Evolutionary conservation across 352 stramenopile species (phyloP).

Genomic region (Pythium aquatile): DNA sequence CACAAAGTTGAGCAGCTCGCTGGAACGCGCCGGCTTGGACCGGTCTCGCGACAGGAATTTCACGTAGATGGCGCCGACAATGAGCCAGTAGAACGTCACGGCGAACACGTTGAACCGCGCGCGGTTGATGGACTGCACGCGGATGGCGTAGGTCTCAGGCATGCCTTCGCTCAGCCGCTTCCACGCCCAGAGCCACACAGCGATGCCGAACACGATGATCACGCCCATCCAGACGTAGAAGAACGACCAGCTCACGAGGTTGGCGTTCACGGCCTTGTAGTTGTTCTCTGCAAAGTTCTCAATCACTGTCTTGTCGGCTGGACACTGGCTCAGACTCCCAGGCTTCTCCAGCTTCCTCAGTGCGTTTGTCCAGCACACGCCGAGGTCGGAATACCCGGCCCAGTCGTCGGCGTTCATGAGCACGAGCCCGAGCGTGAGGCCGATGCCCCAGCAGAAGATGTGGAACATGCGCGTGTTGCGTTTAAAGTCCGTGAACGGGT

Average conservation of each 20-base stretch:
- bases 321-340: slow-evolving; percentile 36
- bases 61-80: slow-evolving; percentile 78
- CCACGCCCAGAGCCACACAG: slow-evolving; percentile 84
- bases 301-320: slow-evolving; percentile 40
- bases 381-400: slow-evolving; percentile 83
- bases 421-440: slow-evolving; percentile 57
- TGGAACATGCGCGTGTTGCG: slow-evolving; percentile 83
- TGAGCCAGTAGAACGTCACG: slow-evolving; percentile 88
- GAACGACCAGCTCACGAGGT: slow-evolving; percentile 85
- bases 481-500: slow-evolving; percentile 91
- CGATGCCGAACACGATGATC: slow-evolving; percentile 80
- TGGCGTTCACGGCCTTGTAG: slow-evolving; percentile 80
- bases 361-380: slow-evolving; percentile 86
- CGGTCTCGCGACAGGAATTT: slow-evolving; percentile 69
- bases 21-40: slow-evolving; percentile 50
- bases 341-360: slow-evolving; percentile 51
- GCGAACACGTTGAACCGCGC: slow-evolving; percentile 87
- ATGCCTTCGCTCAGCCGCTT: slow-evolving; percentile 86
- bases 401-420: slow-evolving; percentile 76
- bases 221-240: slow-evolving; percentile 88
- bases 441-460: slow-evolving; percentile 77
- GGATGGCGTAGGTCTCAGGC: slow-evolving; percentile 83
- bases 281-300: slow-evolving; percentile 52
- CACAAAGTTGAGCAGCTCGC: slow-evolving; percentile 83
- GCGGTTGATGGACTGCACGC: slow-evolving; percentile 85